phyloP scores from a whole-genome alignment of 106 monocot genomes.

The Alisma plantagoaquatica region DNA sequence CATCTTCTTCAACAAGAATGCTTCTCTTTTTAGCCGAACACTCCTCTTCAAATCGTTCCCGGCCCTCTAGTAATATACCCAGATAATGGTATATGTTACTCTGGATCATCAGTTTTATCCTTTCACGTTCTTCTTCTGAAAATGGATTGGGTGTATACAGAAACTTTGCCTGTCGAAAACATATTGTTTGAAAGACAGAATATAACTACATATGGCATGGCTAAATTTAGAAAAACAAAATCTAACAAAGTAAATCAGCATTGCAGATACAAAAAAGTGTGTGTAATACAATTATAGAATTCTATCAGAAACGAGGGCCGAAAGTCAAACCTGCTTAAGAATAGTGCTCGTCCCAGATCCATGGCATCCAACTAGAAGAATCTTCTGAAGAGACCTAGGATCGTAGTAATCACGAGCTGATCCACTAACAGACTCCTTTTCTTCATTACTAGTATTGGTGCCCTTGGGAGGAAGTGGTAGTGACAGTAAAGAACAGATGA shows the following conservation, averaged over 20 bases:
- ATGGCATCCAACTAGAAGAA: constrained; percentile 63
- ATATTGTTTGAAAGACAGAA: background rate
- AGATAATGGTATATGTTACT: constrained; percentile 15
- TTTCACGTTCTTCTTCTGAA: constrained; percentile 16
- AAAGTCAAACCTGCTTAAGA: constrained; percentile 73
- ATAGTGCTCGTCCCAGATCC: constrained; percentile 87
- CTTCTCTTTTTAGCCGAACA: constrained; percentile 2
- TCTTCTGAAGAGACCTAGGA: constrained; percentile 53
- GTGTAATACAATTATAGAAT: background rate
- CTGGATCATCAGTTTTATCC: constrained; percentile 11
- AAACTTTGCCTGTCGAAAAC: constrained; percentile 14
- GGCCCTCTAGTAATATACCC: constrained; percentile 21
- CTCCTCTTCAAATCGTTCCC: constrained; percentile 22
- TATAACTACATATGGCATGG: background rate
- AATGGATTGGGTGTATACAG: constrained; percentile 9
- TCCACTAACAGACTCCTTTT: constrained; percentile 22
- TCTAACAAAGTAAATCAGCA: background rate
- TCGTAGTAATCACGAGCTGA: constrained; percentile 46
- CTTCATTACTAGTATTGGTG: constrained; percentile 32
- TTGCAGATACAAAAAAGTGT: background rate
- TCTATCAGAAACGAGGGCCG: background rate
- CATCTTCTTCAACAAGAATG: too few relatives aligned
- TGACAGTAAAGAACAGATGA: constrained; percentile 77
- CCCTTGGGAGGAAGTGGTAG: constrained; percentile 59
- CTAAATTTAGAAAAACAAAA: background rate